Base-by-base conservation (phyloP, 192 early-diverging fungal species). In the Ambispora gerdemannii region DNA sequence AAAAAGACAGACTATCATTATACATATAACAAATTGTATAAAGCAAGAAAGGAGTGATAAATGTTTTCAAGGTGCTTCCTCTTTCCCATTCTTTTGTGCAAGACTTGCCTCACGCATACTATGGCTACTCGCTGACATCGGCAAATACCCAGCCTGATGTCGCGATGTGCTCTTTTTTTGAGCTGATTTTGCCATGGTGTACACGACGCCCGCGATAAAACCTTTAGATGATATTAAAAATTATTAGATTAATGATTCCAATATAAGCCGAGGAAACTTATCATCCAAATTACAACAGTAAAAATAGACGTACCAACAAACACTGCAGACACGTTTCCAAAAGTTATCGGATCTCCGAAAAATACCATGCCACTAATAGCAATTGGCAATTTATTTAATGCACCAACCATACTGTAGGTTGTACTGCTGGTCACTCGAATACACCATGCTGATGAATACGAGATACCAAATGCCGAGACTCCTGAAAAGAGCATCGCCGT, bases 301-400 rank as follows among this genome's bases (percentile, higher is more conserved):
- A 58, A 4, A 2, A 13, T 13, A 7, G n/a, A 49, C 22, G 58
- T 70, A 70, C 94, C 97, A 67, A 98, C 86, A 61, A 93, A 35
- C 10, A 99, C 92, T n/a, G 91, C 92, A 43, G 86, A 79, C 20
- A 98, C 88, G 69, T 90, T 88, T 32, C 89, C 94, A 53, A 87
- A 76, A 0, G 92, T 93, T 22, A 93, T 84, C 19, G 88, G 86
- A 69, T 95, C 95, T 51, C 88, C 88, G 81, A 99, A 94, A 82
- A 96, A 97, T 13, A 99, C 47, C 82, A 99, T 98, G 34, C 96
- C 95, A 67, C 91, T 91, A 31, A 96, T 81, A 3, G 95, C 92
- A 67, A 99, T 93, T 17, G 97, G 97, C 33, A 99, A 81, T 75
- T 99, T 99, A 80, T 99, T 99, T 51, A 99, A 88, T 11, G 97